phyloP scores from a whole-genome alignment of 805 yeast genomes.

The Candida boleticola region DNA sequence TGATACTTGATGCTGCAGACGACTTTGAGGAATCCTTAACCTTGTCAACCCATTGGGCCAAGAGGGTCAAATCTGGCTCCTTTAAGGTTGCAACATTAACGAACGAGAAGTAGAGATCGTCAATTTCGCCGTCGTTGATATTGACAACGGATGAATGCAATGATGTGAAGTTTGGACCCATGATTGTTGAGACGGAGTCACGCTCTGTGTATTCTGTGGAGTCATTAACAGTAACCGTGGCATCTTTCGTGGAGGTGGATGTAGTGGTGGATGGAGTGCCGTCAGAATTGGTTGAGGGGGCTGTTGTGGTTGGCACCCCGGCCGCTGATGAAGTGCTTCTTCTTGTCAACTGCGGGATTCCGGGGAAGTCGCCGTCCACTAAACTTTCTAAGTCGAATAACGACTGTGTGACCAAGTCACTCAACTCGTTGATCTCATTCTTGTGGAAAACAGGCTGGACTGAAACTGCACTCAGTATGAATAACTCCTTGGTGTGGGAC shows the following conservation, averaged over 20 bases:
- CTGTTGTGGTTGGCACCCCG: background rate
- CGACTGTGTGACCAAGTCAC: constrained; percentile 68
- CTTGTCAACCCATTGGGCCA: constrained; percentile 40
- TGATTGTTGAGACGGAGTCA: constrained; percentile 9
- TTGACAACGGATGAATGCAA: constrained; percentile 16
- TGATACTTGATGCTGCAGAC: constrained; percentile 9
- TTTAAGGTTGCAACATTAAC: constrained; percentile 49
- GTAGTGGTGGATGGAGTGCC: background rate
- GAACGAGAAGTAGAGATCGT: constrained; percentile 71
- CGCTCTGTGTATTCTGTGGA: background rate
- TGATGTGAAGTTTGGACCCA: constrained; percentile 9
- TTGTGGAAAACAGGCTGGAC: constrained; percentile 97
- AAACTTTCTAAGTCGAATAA: constrained; percentile 70
- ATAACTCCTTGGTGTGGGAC: constrained; percentile 90
- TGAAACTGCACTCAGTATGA: constrained; percentile 86
- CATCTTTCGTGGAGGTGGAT: background rate
- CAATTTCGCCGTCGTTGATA: constrained; percentile 48
- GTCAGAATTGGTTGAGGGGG: background rate
- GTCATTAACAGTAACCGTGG: background rate
- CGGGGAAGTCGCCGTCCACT: constrained; percentile 43
- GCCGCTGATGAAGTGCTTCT: background rate
- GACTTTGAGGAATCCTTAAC: constrained; percentile 24
- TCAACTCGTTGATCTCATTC: constrained; percentile 77
- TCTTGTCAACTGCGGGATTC: constrained; percentile 1
- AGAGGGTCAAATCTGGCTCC: constrained; percentile 35